These are phyloP conservation scores for Fusarium decemcellulare DNA, from an alignment of 2,329 filamentous ascomycete species.

Conservation along the genomic window DNA sequence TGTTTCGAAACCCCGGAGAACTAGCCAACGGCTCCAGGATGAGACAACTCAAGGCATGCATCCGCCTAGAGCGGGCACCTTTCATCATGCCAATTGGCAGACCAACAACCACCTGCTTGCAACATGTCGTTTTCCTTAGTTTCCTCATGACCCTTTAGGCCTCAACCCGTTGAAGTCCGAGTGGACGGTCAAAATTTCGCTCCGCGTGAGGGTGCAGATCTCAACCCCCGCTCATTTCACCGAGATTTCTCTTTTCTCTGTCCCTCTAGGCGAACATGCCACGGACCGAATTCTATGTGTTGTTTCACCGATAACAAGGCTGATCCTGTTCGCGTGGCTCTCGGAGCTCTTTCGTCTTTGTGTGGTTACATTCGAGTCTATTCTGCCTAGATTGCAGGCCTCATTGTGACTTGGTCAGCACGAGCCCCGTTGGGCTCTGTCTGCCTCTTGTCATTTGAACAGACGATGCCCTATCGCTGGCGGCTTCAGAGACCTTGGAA, in stretches of 20 bases:
- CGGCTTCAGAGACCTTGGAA: neutral
- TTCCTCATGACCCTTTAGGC: slow-evolving; percentile 33
- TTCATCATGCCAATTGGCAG: slow-evolving; percentile 21
- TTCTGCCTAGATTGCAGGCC: slow-evolving; percentile 19
- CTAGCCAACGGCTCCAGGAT: slow-evolving; percentile 28
- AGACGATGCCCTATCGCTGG: neutral
- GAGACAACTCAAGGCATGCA: slow-evolving; percentile 30
- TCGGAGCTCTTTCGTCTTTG: neutral
- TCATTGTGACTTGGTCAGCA: slow-evolving; percentile 6
- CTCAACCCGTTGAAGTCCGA: slow-evolving; percentile 11
- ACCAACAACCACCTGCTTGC: slow-evolving; percentile 17
- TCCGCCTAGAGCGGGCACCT: slow-evolving; percentile 12
- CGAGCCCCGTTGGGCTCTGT: neutral
- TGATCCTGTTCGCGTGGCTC: neutral
- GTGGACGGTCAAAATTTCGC: slow-evolving; percentile 19
- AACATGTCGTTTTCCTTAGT: slow-evolving; percentile 17
- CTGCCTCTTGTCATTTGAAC: neutral
- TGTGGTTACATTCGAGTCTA: slow-evolving; percentile 17
- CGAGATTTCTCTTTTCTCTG: slow-evolving; percentile 13
- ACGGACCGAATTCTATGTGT: neutral
- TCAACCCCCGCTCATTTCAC: slow-evolving; percentile 26
- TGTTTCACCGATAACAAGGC: neutral
- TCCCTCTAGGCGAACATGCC: neutral
- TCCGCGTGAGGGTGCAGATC: slow-evolving; percentile 32
- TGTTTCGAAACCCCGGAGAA: slow-evolving; percentile 7